These are phyloP conservation scores for Morella rubra DNA, from an alignment of 306 rosid genomes.

Conservation along the genomic window DNA sequence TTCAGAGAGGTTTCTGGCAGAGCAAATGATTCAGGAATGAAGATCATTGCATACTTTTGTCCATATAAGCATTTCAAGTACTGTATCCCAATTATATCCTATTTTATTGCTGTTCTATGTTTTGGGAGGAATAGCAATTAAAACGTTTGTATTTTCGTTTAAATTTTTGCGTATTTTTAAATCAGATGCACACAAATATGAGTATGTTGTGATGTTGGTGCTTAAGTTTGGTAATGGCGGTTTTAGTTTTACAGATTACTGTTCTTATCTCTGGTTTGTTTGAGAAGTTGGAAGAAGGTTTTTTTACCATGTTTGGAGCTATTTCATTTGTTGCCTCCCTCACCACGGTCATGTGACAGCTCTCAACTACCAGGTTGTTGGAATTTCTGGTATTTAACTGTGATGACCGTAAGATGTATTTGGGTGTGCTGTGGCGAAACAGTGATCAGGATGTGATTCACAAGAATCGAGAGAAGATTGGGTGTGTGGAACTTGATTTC, in stretches of 20 bases:
- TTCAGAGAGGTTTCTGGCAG: constrained; percentile 46
- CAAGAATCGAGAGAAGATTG: too few relatives aligned
- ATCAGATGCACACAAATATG: constrained; percentile 19
- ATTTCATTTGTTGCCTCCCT: too few relatives aligned
- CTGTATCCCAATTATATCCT: constrained; percentile 20
- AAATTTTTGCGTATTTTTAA: constrained; percentile 28
- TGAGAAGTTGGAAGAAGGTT: too few relatives aligned
- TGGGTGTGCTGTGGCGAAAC: too few relatives aligned
- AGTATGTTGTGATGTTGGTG: constrained; percentile 2
- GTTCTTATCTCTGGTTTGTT: too few relatives aligned
- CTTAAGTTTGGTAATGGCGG: not conserved
- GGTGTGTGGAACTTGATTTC: too few relatives aligned
- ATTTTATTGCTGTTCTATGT: constrained; percentile 40
- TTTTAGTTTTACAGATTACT: not conserved
- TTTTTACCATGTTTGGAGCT: too few relatives aligned
- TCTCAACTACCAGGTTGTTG: too few relatives aligned
- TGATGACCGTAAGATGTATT: too few relatives aligned
- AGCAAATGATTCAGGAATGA: constrained; percentile 28
- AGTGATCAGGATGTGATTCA: too few relatives aligned
- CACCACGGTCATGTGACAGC: too few relatives aligned
- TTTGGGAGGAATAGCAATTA: constrained; percentile 47
- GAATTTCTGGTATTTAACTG: too few relatives aligned
- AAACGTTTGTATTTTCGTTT: constrained; percentile 39
- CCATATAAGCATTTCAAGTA: constrained; percentile 37
- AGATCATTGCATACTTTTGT: constrained; percentile 50